Percentiles rank a stretch among this genome's conserved stretches.
Conservation (phyloP, 768 basidiomycete species). For the Auriscalpium microsporum region DNA sequence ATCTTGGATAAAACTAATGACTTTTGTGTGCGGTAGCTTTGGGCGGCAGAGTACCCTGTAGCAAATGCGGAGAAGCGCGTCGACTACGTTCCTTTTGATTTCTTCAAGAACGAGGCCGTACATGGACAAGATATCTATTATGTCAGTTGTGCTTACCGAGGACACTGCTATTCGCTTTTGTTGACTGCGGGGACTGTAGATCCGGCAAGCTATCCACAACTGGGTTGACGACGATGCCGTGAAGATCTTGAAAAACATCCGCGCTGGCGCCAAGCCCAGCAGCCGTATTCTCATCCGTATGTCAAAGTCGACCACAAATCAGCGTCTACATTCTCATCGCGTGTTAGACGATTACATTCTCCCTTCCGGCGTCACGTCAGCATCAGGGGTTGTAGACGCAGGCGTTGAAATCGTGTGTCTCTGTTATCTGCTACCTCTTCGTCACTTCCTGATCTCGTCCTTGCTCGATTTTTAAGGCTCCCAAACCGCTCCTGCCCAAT, state of each 20-base stretch:
- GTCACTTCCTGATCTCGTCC: not conserved
- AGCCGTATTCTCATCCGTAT: conserved; percentile 26
- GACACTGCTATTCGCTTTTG: not conserved
- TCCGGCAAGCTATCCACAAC: conserved; percentile 22
- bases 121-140: conserved; percentile 25
- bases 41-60: conserved; percentile 16
- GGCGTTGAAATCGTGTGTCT: not conserved
- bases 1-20: conserved; percentile 11
- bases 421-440: not conserved
- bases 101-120: conserved; percentile 23
- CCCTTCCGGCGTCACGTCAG: not conserved
- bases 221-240: conserved; percentile 25
- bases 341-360: conserved; percentile 7
- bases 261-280: conserved; percentile 22
- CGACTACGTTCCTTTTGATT: conserved; percentile 23
- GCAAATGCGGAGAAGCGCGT: conserved; percentile 19
- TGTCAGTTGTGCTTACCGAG: conserved; percentile 14
- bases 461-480: not conserved
- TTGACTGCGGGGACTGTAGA: conserved; percentile 2
- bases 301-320: not conserved
- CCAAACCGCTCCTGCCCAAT: conserved; percentile 9
- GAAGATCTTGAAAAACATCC: conserved; percentile 23
- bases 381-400: not conserved
- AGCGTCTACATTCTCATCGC: not conserved
- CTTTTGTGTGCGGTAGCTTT: no score